A percentile compares a stretch with the other conserved stretches of the same genome.
phyloP scores from a whole-genome alignment of 2,329 filamentous ascomycete species.

The Albophoma yamanashiensis region DNA sequence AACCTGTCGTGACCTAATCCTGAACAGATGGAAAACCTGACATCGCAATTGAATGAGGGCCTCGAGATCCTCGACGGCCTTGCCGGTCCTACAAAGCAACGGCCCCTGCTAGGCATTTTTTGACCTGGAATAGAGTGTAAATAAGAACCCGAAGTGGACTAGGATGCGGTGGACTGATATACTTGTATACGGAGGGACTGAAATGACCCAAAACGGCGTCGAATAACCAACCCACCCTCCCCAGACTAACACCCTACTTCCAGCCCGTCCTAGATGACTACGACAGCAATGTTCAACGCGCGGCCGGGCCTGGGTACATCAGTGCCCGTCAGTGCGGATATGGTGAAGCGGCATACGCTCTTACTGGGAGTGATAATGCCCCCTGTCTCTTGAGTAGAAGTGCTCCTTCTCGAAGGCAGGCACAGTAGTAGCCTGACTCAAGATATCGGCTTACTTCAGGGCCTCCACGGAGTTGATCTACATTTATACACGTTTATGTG shows the following conservation, averaged over 20 bases:
- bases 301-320: no score
- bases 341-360: no score
- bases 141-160: neutral
- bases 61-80: slow-evolving; percentile 4
- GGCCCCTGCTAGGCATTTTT: neutral
- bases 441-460: neutral
- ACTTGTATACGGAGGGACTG: neutral
- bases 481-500: neutral
- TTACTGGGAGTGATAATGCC: no score
- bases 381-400: no score
- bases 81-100: neutral
- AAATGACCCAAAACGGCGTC: neutral
- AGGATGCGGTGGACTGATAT: neutral
- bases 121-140: neutral
- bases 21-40: slow-evolving; percentile 5
- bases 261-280: no score
- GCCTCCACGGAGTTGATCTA: neutral
- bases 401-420: neutral
- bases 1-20: neutral
- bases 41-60: slow-evolving; percentile 4
- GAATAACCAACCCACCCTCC: no score
- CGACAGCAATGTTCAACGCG: no score
- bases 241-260: no score
- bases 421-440: neutral
- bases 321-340: no score